A percentile compares a stretch with the other conserved stretches of the same genome.
These are phyloP conservation scores for Aspergillus sp. DNA, from an alignment of 2,329 filamentous ascomycete species.

Conservation along the genomic window DNA sequence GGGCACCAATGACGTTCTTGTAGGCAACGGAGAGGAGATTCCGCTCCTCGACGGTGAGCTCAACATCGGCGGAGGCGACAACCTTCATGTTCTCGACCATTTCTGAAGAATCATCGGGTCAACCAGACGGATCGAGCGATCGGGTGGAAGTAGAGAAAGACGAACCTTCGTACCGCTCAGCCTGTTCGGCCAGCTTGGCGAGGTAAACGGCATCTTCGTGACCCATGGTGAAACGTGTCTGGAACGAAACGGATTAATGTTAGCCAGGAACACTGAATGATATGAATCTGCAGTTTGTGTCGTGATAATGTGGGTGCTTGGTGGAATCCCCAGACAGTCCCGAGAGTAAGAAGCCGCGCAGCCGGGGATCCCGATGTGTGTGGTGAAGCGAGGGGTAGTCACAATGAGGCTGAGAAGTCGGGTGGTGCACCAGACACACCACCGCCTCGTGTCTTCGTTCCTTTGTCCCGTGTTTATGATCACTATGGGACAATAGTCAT, in stretches of 20 bases:
- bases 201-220: slow-evolving; percentile 99
- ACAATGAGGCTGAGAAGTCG: slow-evolving; percentile 22
- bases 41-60: slow-evolving; percentile 89
- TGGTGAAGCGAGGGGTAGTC: slow-evolving; percentile 18
- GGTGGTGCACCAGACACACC: slow-evolving; percentile 14
- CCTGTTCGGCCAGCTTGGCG: slow-evolving; percentile 99
- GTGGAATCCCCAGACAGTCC: background rate
- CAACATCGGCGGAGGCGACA: slow-evolving; percentile 81
- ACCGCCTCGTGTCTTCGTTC: slow-evolving; percentile 9
- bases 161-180: slow-evolving; percentile 99
- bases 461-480: slow-evolving; percentile 3
- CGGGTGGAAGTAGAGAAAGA: slow-evolving; percentile 9
- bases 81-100: slow-evolving; percentile 99
- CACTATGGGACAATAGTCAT: background rate
- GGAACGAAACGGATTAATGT: slow-evolving; percentile 7
- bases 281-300: background rate
- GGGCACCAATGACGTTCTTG: slow-evolving; percentile 97
- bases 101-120: slow-evolving; percentile 57
- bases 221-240: slow-evolving; percentile 72
- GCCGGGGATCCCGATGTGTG: slow-evolving; percentile 4
- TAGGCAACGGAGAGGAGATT: slow-evolving; percentile 97
- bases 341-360: slow-evolving; percentile 1
- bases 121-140: background rate
- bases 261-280: slow-evolving; percentile 10
- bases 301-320: too few species aligned